Evolutionary conservation across 176 grass and related monocot genomes (phyloP), one percentile per base, ranked within the genome.

Genomic region (Oryza officinalis): DNA sequence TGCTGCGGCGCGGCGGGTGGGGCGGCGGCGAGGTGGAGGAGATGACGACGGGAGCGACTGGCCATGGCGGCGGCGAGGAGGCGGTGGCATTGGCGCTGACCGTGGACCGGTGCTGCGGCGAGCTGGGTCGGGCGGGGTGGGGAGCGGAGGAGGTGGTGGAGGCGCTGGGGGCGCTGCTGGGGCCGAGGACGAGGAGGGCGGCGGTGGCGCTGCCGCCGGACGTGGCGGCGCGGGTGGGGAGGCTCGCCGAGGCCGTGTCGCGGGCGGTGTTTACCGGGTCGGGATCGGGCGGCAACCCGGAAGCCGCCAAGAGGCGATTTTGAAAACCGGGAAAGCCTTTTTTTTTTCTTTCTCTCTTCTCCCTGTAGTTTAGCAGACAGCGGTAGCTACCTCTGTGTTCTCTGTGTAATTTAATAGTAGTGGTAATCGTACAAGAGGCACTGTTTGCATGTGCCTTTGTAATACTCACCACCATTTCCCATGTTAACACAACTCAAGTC

Each of bases 81-180:
- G 84, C 40, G 63, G 27, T 41, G 71, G 81, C 82, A 5, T 14
- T 88, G 52, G 28, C 81, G 43, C 23, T 85, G 2, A 86, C 76
- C 28, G 85, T 91, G 0, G 94, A 93, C 82, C 28, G 83, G 76
- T 96, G 94, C 54, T 93, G 88, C 61, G 83, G 50, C 50, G 89
- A 87, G 67, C 86, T 96, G 25, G 64, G 73, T 12, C 79, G 63
- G 61, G 94, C 77, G 47, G 91, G 94, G 37, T 97, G 94, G 94
- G 67, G 25, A 13, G 87, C 83, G 35, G 94, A 94, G 71, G 94
- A 97, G 52, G 89, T 97, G 60, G 86, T 81, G 74, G 92, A 94
- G n/a, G 54, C 74, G 52, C 85, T 97, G 0, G 87, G 92, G 1
- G 68, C 85, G 30, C 52, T 89, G 65, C 75, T 91, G 60, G 75